These are phyloP conservation scores for Sphaerulina musiva DNA, from an alignment of 2,329 filamentous ascomycete genomes.

Conservation along the genomic window DNA sequence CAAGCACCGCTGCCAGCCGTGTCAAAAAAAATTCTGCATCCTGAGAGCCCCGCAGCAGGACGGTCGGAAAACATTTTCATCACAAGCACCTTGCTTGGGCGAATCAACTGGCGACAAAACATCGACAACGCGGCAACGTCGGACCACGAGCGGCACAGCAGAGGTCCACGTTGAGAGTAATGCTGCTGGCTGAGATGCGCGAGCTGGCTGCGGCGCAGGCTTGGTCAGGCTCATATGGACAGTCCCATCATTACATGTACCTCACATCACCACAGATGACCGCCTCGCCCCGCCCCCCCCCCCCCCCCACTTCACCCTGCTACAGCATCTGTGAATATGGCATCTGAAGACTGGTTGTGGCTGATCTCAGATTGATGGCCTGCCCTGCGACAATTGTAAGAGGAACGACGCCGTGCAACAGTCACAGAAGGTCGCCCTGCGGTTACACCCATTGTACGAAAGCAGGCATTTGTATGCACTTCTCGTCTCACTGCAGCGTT, in stretches of 20 bases:
- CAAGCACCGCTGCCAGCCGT: neutral
- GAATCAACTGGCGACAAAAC: neutral
- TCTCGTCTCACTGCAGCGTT: slow-evolving; percentile 7
- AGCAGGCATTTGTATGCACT: slow-evolving; percentile 10
- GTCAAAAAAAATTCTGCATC: neutral
- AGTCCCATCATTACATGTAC: neutral
- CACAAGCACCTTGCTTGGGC: slow-evolving; percentile 3
- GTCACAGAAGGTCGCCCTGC: slow-evolving; percentile 1
- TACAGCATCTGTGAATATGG: slow-evolving; percentile 1
- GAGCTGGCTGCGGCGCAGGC: neutral
- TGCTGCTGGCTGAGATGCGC: slow-evolving; percentile 2
- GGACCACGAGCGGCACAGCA: neutral
- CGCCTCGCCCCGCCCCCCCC: neutral
- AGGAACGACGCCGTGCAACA: slow-evolving; percentile 2
- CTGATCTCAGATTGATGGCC: slow-evolving; percentile 10
- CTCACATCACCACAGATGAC: slow-evolving; percentile 7
- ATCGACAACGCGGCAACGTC: neutral
- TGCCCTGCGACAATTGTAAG: neutral
- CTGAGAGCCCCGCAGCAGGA: slow-evolving; percentile 1
- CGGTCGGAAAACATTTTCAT: neutral
- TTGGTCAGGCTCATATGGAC: neutral
- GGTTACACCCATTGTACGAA: slow-evolving; percentile 14
- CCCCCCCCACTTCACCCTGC: neutral
- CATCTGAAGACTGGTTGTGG: slow-evolving; percentile 9
- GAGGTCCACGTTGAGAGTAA: neutral